Percentiles rank a stretch among this genome's conserved stretches.
phyloP scores from a whole-genome alignment of 2,329 filamentous ascomycete species.

The Fonsecaea pedrosoi region DNA sequence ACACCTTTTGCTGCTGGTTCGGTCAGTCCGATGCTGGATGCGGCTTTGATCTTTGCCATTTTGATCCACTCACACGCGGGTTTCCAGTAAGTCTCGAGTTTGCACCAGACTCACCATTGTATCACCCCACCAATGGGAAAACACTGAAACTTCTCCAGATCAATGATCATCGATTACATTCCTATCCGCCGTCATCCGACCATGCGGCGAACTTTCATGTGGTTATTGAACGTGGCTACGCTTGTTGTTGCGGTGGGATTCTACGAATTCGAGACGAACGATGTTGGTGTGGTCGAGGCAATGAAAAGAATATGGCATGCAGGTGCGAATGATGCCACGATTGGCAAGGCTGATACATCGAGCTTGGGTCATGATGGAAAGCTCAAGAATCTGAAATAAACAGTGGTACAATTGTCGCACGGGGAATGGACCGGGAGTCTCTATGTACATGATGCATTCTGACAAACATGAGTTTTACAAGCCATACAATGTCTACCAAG shows the following conservation, averaged over 20 bases:
- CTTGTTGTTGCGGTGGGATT: conserved; percentile 83
- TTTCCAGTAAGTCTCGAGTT: conserved; percentile 69
- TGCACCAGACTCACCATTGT: not conserved
- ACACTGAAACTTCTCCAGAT: conserved; percentile 48
- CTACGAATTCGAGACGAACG: conserved; percentile 99
- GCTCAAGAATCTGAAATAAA: conserved; percentile 32
- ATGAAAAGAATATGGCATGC: conserved; percentile 90
- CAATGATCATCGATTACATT: conserved; percentile 89
- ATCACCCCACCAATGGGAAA: not conserved
- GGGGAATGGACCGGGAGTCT: not conserved
- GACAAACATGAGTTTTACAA: conserved; percentile 19
- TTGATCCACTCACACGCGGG: conserved; percentile 95
- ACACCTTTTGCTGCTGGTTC: conserved; percentile 91
- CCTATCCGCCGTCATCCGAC: conserved; percentile 73
- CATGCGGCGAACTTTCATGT: conserved; percentile 70
- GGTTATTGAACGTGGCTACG: conserved; percentile 79
- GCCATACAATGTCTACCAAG: conserved; percentile 11
- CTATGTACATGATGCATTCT: conserved; percentile 27
- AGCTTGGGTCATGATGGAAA: conserved; percentile 36
- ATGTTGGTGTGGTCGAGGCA: conserved; percentile 90
- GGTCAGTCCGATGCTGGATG: conserved; percentile 87
- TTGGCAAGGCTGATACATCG: conserved; percentile 32
- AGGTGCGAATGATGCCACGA: conserved; percentile 48
- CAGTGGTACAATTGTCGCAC: not conserved
- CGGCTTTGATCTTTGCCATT: conserved; percentile 79